These are phyloP conservation scores for Barnettozyma botsteinii DNA, from an alignment of 805 yeast genomes.

Conservation along the genomic window DNA sequence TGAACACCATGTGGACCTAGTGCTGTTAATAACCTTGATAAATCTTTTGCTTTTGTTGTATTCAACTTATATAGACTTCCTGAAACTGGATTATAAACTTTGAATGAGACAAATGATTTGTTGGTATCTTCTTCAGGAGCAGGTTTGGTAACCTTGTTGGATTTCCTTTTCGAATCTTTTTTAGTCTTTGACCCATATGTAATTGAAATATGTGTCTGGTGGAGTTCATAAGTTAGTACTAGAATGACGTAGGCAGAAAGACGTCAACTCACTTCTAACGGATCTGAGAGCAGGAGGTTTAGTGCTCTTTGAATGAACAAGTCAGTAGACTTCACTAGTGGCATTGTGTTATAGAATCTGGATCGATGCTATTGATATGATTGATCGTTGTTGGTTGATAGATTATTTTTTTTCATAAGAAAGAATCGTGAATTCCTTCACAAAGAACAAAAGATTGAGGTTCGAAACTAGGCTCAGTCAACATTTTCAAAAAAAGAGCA, in stretches of 20 bases:
- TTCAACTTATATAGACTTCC: conserved; percentile 58
- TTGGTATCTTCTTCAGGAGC: conserved; percentile 7
- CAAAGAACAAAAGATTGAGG: no score
- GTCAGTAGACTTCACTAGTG: neutral
- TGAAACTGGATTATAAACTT: conserved; percentile 57
- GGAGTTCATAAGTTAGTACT: neutral
- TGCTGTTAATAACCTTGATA: conserved; percentile 64
- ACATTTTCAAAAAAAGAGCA: no score
- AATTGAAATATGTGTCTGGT: conserved; percentile 22
- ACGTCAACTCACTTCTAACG: neutral
- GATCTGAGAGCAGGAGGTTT: neutral
- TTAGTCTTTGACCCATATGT: conserved; percentile 23
- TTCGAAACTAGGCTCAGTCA: no score
- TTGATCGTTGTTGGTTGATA: neutral
- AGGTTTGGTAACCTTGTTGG: conserved; percentile 7
- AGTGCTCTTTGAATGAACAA: neutral
- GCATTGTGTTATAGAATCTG: no score
- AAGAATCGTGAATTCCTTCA: no score
- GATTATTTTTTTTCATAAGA: no score
- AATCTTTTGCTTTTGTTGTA: conserved; percentile 59
- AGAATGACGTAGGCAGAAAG: no score
- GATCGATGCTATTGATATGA: no score
- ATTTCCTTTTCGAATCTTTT: conserved; percentile 11
- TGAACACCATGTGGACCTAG: conserved; percentile 60
- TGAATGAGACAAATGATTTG: conserved; percentile 34